phyloP scores from a whole-genome alignment of 2,329 filamentous ascomycete species.

The Botrytis aclada region DNA sequence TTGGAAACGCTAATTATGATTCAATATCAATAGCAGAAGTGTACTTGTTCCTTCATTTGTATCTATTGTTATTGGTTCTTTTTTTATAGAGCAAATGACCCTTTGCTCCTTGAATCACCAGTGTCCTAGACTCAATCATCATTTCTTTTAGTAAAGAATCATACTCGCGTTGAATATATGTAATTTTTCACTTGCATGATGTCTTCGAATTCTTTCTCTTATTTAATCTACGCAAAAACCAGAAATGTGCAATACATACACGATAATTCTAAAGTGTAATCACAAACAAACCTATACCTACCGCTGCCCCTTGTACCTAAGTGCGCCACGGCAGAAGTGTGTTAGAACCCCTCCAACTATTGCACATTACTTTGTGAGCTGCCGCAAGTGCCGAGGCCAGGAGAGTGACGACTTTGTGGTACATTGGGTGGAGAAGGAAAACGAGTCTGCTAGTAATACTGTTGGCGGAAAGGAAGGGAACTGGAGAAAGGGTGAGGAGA shows the following conservation, averaged over 20 bases:
- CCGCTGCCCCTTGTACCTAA: background rate
- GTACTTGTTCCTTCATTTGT: background rate
- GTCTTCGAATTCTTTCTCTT: background rate
- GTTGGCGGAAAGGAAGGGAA: background rate
- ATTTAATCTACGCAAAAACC: background rate
- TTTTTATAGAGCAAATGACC: conserved; percentile 1
- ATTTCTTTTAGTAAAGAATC: conserved; percentile 6
- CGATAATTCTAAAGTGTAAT: conserved; percentile 1
- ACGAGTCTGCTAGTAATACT: background rate
- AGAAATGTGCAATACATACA: conserved; percentile 11
- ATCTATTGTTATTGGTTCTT: background rate
- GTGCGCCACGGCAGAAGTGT: background rate
- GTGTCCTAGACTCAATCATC: background rate
- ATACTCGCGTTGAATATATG: background rate
- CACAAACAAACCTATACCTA: conserved; percentile 10
- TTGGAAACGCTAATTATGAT: background rate
- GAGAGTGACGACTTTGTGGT: conserved; percentile 3
- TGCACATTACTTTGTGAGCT: background rate
- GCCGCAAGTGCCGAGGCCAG: conserved; percentile 7
- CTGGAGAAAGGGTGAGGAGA: background rate
- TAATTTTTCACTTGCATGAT: background rate
- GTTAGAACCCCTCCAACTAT: background rate
- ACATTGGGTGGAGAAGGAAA: background rate
- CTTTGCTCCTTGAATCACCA: conserved; percentile 4
- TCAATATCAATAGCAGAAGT: background rate